Conservation (phyloP, 2,329 filamentous ascomycete genomes). For the Sporothrix brunneoviolacea region DNA sequence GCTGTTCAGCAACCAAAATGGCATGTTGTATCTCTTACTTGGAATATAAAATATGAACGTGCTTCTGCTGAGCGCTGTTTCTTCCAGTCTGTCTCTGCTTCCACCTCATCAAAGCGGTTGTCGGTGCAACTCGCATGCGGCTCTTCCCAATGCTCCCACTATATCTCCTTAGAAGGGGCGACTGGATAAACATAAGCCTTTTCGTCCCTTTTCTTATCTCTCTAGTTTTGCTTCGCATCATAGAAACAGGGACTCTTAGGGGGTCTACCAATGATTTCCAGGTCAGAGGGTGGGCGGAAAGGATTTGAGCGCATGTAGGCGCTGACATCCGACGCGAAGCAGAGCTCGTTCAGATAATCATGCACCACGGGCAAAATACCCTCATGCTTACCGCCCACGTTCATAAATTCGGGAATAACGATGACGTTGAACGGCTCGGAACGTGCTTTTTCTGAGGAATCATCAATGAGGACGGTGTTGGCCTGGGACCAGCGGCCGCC, state of each 20-base stretch:
- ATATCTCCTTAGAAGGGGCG: too few species aligned
- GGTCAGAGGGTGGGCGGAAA: constrained; percentile 28
- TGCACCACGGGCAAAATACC: constrained; percentile 52
- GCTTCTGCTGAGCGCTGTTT: too few species aligned
- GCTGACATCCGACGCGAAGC: constrained; percentile 54
- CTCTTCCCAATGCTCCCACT: too few species aligned
- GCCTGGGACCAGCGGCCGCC: constrained; percentile 60
- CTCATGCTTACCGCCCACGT: constrained; percentile 32
- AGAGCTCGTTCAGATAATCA: constrained; percentile 52
- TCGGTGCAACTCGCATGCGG: too few species aligned
- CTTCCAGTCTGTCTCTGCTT: too few species aligned
- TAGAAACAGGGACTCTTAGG: neutral
- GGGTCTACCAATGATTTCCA: constrained; percentile 9
- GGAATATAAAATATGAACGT: too few species aligned
- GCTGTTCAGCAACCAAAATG: too few species aligned
- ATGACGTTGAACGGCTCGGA: constrained; percentile 81
- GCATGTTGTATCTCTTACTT: too few species aligned
- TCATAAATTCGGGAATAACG: constrained; percentile 69
- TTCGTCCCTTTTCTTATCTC: too few species aligned
- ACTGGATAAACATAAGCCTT: too few species aligned
- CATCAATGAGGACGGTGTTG: constrained; percentile 88
- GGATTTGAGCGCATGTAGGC: constrained; percentile 48
- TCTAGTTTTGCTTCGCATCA: neutral
- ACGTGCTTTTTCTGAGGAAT: constrained; percentile 71
- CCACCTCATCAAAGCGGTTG: too few species aligned